Evolutionary conservation across 1,139 yeast species (phyloP), one percentile per base, ranked within the genome.

Genomic region (Candida tunisiensis): DNA sequence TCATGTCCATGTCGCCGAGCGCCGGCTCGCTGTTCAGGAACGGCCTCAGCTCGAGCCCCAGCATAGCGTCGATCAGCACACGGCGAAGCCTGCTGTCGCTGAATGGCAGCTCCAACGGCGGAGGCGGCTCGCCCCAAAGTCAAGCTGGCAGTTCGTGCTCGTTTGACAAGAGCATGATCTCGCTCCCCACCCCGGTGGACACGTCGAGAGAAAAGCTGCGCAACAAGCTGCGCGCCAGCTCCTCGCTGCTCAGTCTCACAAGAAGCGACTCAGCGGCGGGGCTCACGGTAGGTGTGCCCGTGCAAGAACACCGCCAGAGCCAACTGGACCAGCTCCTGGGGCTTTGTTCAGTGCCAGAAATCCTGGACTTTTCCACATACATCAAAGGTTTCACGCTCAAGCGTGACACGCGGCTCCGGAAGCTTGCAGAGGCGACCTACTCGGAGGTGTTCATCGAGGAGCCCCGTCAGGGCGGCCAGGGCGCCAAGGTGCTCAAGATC

Each of bases 121-220:
- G n/a, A n/a, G n/a, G n/a, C n/a, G n/a, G n/a, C n/a, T n/a, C n/a
- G n/a, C n/a, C n/a, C n/a, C n/a, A n/a, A n/a, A n/a, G n/a, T n/a
- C n/a, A n/a, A n/a, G n/a, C n/a, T n/a, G n/a, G n/a, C n/a, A n/a
- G n/a, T n/a, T n/a, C n/a, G 10, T 9, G 8, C n/a, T 2, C 19
- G 8, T 12, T 25, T 11, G 49, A 41, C 25, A 52, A 49, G 29
- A 36, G 55, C 4, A 54, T 56, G 46, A 70, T 70, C n/a, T 69
- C 77, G 3, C 45, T 66, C 31, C 78, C 77, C 1, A 57, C 63
- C 2, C 71, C 73, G 6, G 66, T 63, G 31, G 64, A 62, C 20
- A 60, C 59, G 9, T 64, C 74, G 8, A 55, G 70, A 25, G 69
- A 63, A 35, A 69, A 67, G 37, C 51, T 69, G 27, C 58, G 62